These are phyloP conservation scores for Heliocybe sulcata DNA, from an alignment of 1,284 basidiomycete species.

Conservation along the genomic window DNA sequence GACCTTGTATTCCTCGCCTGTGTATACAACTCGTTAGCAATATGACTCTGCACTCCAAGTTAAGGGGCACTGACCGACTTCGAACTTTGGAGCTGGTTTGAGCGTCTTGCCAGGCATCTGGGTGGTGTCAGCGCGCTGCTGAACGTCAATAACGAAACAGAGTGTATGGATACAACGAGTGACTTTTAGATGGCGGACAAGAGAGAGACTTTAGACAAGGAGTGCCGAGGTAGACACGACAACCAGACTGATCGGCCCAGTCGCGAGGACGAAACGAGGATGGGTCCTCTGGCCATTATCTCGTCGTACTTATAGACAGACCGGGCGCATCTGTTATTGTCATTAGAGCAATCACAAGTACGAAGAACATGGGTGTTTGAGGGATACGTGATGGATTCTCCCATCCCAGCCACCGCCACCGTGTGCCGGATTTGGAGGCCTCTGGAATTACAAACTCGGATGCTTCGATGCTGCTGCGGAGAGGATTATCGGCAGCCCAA, in stretches of 20 bases:
- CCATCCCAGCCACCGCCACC: background rate
- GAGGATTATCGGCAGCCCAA: background rate
- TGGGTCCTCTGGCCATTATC: background rate
- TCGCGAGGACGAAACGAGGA: too few species aligned
- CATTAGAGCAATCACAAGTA: background rate
- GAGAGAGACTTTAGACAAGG: background rate
- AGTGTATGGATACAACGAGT: background rate
- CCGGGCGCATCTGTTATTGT: background rate
- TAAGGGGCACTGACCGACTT: constrained; percentile 40
- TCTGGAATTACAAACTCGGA: background rate
- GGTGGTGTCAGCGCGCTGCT: background rate
- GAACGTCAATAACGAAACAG: background rate
- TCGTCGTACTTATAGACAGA: background rate
- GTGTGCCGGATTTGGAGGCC: background rate
- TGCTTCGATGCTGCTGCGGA: background rate
- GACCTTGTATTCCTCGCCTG: constrained; percentile 70
- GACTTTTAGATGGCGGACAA: background rate
- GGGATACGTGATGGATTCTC: background rate
- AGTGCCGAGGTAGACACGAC: background rate
- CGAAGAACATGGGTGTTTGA: background rate
- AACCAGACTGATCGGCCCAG: too few species aligned
- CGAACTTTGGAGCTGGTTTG: constrained; percentile 56
- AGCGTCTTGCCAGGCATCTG: constrained; percentile 7
- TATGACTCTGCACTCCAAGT: background rate
- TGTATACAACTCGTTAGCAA: constrained; percentile 6